Evolutionary conservation across 768 basidiomycete genomes (phyloP).

Genomic region (Calocera viscosa): DNA sequence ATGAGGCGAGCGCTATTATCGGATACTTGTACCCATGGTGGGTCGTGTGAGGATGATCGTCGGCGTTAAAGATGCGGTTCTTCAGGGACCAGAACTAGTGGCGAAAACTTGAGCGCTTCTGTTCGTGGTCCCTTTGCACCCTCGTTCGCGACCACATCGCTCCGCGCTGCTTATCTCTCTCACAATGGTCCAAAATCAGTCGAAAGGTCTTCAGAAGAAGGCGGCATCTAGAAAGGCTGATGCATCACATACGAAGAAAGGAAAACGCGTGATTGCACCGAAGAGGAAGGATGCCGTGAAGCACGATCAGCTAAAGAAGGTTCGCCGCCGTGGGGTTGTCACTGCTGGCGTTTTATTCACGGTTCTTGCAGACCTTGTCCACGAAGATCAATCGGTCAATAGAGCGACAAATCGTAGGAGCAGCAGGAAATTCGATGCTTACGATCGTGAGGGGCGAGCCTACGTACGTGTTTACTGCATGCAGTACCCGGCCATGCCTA

Average conservation of each 20-base stretch:
- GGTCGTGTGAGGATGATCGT: background rate
- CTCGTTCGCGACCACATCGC: background rate
- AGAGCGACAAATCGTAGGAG: background rate
- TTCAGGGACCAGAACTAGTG: background rate
- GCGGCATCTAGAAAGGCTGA: background rate
- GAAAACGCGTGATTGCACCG: background rate
- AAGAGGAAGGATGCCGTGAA: conserved; percentile 5
- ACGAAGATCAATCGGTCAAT: background rate
- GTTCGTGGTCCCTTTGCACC: background rate
- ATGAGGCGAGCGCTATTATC: background rate
- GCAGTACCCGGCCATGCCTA: background rate
- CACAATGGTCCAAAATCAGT: background rate
- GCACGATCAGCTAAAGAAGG: background rate
- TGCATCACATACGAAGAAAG: background rate
- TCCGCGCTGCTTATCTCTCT: background rate
- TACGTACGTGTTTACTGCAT: background rate
- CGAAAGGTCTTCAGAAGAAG: conserved; percentile 3
- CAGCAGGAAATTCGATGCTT: background rate
- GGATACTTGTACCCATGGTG: background rate
- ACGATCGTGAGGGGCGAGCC: background rate
- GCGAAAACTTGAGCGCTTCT: background rate
- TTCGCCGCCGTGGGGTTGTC: background rate
- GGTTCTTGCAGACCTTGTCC: background rate
- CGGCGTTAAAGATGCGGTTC: background rate
- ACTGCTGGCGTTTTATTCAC: background rate